Evolutionary conservation across 176 grass and related monocot genomes (phyloP).

Genomic region (Oryza australiensis): DNA sequence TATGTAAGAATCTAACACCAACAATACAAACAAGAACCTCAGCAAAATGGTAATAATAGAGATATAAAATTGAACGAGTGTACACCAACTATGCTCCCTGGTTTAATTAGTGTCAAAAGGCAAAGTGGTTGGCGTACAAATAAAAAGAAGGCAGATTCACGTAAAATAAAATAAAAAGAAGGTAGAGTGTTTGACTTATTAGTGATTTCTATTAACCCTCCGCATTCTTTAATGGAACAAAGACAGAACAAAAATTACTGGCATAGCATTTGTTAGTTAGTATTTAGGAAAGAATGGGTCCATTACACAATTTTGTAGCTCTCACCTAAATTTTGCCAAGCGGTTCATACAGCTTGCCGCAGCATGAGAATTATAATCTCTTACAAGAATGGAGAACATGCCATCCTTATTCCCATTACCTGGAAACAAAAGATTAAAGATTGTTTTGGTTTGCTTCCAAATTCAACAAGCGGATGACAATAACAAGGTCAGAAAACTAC

Average conservation of each 20-base stretch:
- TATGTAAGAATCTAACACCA: constrained; percentile 9
- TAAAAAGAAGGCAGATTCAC: background rate
- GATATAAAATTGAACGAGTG: constrained; percentile 8
- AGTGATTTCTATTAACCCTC: background rate
- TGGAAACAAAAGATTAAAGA: constrained; percentile 45
- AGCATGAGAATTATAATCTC: constrained; percentile 99
- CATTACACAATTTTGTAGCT: constrained; percentile 17
- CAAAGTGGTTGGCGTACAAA: background rate
- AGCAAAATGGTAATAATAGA: background rate
- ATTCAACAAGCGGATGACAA: constrained; percentile 19
- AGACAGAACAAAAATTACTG: constrained; percentile 5
- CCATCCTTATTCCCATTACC: constrained; percentile 95
- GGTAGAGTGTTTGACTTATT: background rate
- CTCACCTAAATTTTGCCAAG: constrained; percentile 93
- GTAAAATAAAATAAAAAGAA: too few relatives aligned
- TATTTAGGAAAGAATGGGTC: background rate
- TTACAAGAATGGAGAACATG: constrained; percentile 84
- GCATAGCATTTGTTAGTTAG: background rate
- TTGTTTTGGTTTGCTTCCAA: constrained; percentile 32
- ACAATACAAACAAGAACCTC: background rate
- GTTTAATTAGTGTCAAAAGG: background rate
- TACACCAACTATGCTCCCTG: background rate
- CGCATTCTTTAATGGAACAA: constrained; percentile 24
- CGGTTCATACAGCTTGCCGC: constrained; percentile 99
- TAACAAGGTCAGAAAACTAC: background rate